Conservation (phyloP, 2,329 filamentous ascomycete species). For the Paecilomyces sp. region DNA sequence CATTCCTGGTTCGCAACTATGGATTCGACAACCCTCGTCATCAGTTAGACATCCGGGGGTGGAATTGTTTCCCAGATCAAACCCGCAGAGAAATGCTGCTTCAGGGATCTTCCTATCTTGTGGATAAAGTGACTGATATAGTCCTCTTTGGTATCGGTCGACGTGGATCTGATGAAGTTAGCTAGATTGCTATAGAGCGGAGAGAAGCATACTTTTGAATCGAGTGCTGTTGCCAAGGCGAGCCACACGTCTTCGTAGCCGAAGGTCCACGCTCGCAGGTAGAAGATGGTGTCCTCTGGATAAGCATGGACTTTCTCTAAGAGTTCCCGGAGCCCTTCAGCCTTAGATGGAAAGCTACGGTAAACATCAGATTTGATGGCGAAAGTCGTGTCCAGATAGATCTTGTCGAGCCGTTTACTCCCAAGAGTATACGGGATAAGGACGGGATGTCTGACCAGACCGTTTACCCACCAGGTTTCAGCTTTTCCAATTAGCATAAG, state of each 20-base stretch:
- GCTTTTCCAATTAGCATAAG: slow-evolving; percentile 28
- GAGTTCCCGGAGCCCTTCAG: slow-evolving; percentile 68
- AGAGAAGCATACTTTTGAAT: slow-evolving; percentile 47
- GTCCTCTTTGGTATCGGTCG: slow-evolving; percentile 67
- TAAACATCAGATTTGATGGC: slow-evolving; percentile 45
- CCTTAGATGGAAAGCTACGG: slow-evolving; percentile 55
- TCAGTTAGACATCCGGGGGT: slow-evolving; percentile 66
- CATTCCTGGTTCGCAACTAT: slow-evolving; percentile 73
- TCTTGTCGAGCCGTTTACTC: slow-evolving; percentile 62
- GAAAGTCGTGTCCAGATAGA: slow-evolving; percentile 89
- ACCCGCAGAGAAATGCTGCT: slow-evolving; percentile 64
- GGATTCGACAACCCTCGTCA: slow-evolving; percentile 57
- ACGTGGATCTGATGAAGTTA: slow-evolving; percentile 59
- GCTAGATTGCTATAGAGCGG: not conserved
- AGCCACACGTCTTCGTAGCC: slow-evolving; percentile 92
- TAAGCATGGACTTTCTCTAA: slow-evolving; percentile 61
- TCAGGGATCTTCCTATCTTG: slow-evolving; percentile 44
- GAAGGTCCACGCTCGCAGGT: slow-evolving; percentile 85
- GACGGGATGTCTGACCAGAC: slow-evolving; percentile 61
- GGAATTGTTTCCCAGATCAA: slow-evolving; percentile 63
- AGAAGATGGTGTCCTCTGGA: slow-evolving; percentile 68
- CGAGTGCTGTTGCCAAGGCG: slow-evolving; percentile 63
- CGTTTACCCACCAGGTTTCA: slow-evolving; percentile 79
- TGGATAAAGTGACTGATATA: slow-evolving; percentile 60
- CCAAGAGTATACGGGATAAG: slow-evolving; percentile 67